Evolutionary conservation across 805 yeast genomes (phyloP), one percentile per base, ranked within the genome.

Genomic region (Metschnikowia lunata): DNA sequence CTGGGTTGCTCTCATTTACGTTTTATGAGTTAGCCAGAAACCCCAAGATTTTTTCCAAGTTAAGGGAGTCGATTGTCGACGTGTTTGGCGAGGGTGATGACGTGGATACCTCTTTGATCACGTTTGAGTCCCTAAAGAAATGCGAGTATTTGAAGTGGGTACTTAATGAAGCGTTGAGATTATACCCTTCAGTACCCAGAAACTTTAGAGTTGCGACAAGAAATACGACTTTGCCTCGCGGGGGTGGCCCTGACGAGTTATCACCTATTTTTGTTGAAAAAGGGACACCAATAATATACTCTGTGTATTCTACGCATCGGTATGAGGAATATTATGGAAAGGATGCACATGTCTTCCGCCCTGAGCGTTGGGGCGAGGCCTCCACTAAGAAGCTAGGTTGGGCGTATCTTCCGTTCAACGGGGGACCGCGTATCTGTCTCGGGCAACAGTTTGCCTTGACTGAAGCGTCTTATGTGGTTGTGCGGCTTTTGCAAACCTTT

Each of bases 161-260:
- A 41, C 50, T 77, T 39, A 73, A 72, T 50, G 82, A 77, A 59
- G 61, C 66, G 2, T 66, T 76, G 49, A 70, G 82, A 43, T 54
- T 77, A 49, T 75, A 74, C 52, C 80, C 81, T 6, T 64, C 75
- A 29, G 80, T 77, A 29, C 80, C 82, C 12, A 52, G 61, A 43
- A 76, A 76, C 55, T 67, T 68, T 59, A 64, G 82, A 49, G 59
- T 63, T 32, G 72, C 80, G 9, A 62, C 63, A 26, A 68, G 62
- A 45, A 69, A 74, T 51, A 76, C 80, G 8, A 64, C 70, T 8
- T 62, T 77, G 43, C 82, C 82, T 13, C 58, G 63, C 37, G 82
- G 81, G 18, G 82, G 80, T 18, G 80, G 78, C 9, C 37, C 45
- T 1, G 72, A 74, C 47, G 60, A 56, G 14, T 49, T 38, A 26